These are phyloP conservation scores for Leptographium procerum DNA, from an alignment of 2,329 filamentous ascomycete genomes.

Conservation along the genomic window DNA sequence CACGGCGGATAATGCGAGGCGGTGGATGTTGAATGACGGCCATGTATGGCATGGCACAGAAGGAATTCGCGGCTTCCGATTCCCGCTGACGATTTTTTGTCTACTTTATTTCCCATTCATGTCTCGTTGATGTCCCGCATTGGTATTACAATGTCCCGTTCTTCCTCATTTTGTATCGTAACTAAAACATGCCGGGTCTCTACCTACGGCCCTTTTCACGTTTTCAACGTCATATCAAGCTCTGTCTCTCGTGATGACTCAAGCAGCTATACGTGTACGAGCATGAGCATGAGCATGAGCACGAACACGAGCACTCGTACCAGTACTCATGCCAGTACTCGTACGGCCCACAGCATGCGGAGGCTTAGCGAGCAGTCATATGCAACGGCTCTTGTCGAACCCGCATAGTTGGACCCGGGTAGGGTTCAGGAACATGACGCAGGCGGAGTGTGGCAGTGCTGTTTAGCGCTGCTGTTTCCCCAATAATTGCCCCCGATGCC, in stretches of 20 bases:
- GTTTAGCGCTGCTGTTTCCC: constrained; percentile 10
- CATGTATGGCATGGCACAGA: constrained; percentile 6
- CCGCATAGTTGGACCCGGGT: no score
- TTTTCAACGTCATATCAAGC: no score
- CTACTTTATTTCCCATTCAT: constrained; percentile 3
- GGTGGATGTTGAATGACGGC: neutral
- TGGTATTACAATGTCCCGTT: neutral
- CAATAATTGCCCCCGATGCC: no score
- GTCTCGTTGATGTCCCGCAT: constrained; percentile 4
- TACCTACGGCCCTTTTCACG: neutral
- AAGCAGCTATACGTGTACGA: no score
- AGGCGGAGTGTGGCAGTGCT: constrained; percentile 17
- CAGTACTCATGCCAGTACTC: no score
- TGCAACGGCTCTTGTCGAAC: neutral
- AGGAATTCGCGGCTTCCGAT: constrained; percentile 1
- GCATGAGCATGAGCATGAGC: no score
- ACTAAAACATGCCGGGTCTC: neutral
- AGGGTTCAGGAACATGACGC: neutral
- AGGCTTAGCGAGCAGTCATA: neutral
- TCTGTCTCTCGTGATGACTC: neutral
- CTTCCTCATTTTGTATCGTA: neutral
- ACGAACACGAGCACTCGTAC: no score
- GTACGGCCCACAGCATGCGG: constrained; percentile 13
- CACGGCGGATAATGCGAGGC: neutral
- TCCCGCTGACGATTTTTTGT: neutral